Percentiles rank a stretch among this genome's conserved stretches.
phyloP scores from a whole-genome alignment of 768 basidiomycete genomes.

The Kondoa subrosea region DNA sequence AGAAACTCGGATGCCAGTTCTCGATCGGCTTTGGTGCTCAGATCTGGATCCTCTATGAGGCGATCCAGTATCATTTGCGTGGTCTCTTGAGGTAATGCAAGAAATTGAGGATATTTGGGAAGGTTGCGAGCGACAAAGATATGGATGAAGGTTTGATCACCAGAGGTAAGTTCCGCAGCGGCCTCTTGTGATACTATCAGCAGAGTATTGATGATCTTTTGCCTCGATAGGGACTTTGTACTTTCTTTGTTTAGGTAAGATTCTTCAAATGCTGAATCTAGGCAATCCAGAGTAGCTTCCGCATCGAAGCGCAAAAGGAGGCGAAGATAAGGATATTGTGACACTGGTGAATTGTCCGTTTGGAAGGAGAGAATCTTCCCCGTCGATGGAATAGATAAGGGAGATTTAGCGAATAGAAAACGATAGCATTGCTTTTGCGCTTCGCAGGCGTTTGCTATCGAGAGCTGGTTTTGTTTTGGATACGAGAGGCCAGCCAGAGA shows the following conservation, averaged over 20 bases:
- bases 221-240: neutral
- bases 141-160: conserved; percentile 65
- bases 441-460: conserved; percentile 45
- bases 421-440: conserved; percentile 61
- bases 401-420: conserved; percentile 70
- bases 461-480: conserved; percentile 61
- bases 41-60: conserved; percentile 58
- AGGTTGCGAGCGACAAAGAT: conserved; percentile 94
- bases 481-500: conserved; percentile 67
- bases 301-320: conserved; percentile 72
- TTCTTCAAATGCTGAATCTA: conserved; percentile 92
- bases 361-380: conserved; percentile 48
- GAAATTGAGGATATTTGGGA: conserved; percentile 84
- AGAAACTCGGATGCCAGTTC: conserved; percentile 89
- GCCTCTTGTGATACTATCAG: conserved; percentile 35
- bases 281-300: conserved; percentile 78
- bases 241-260: conserved; percentile 64
- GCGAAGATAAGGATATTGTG: conserved; percentile 71
- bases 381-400: conserved; percentile 27
- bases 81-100: conserved; percentile 48
- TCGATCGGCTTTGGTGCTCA: conserved; percentile 71
- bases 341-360: conserved; percentile 52
- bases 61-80: conserved; percentile 60
- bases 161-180: conserved; percentile 37
- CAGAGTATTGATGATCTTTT: conserved; percentile 31